phyloP scores from a whole-genome alignment of 208 protist species.

The Acanthamoeba quina region DNA sequence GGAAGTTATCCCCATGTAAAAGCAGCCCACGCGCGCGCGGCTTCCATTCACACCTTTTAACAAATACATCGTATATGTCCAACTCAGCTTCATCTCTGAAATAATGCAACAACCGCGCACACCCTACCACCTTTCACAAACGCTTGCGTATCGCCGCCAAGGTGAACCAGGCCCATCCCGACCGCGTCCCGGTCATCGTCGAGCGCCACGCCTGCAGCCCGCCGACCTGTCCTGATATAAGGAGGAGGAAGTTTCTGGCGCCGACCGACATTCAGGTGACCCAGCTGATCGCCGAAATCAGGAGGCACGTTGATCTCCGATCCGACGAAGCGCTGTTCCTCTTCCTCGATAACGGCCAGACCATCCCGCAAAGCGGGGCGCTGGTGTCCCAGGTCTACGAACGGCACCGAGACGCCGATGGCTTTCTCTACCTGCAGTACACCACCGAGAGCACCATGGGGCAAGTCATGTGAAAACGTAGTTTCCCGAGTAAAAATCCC shows the following conservation, averaged over 20 bases:
- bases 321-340: slow-evolving; percentile 87
- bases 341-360: slow-evolving; percentile 85
- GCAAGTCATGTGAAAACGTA: too few species aligned
- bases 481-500: too few species aligned
- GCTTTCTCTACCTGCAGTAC: slow-evolving; percentile 67
- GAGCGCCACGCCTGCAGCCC: slow-evolving; percentile 86
- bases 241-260: slow-evolving; percentile 73
- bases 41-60: too few species aligned
- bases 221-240: slow-evolving; percentile 88
- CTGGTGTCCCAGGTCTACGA: slow-evolving; percentile 61
- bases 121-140: too few species aligned
- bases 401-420: slow-evolving; percentile 66
- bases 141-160: not conserved
- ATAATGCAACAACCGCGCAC: too few species aligned
- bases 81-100: too few species aligned
- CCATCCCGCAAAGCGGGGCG: slow-evolving; percentile 85
- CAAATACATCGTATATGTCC: too few species aligned
- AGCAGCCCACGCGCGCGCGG: too few species aligned
- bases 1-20: too few species aligned
- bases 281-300: slow-evolving; percentile 43
- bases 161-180: slow-evolving; percentile 5
- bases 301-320: slow-evolving; percentile 78
- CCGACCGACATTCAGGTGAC: slow-evolving; percentile 25
- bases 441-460: slow-evolving; percentile 16
- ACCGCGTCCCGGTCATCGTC: slow-evolving; percentile 51